Conservation (phyloP, 371 early-diverging fungal species). For the Blastocladiella emersonii region DNA sequence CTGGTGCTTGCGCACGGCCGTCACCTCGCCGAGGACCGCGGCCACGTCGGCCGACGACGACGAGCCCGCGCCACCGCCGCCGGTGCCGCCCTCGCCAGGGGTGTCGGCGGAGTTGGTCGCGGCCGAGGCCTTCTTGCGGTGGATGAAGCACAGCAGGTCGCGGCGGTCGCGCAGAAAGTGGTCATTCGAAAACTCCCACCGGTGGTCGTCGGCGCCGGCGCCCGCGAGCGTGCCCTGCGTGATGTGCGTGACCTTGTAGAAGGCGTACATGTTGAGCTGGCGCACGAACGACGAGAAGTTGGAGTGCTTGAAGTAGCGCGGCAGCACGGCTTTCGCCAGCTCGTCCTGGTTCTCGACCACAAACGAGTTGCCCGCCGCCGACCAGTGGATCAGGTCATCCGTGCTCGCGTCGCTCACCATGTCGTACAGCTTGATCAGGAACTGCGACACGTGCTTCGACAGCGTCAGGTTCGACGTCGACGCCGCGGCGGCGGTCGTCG, state of each 20-base stretch:
- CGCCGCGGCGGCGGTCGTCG: too few relatives aligned
- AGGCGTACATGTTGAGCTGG: conserved; percentile 84
- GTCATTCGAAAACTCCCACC: conserved; percentile 23
- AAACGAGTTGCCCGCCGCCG: conserved; percentile 59
- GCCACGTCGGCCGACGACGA: conserved; percentile 13
- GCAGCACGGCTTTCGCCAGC: conserved; percentile 71
- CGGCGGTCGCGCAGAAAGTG: conserved; percentile 63
- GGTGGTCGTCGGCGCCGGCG: conserved; percentile 36
- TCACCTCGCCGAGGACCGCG: conserved; percentile 45
- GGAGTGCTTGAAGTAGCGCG: conserved; percentile 80
- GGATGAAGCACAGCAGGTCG: conserved; percentile 69
- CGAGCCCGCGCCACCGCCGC: neutral
- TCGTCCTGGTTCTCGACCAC: conserved; percentile 52
- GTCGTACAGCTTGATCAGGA: conserved; percentile 17
- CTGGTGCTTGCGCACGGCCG: conserved; percentile 79
- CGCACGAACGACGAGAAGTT: conserved; percentile 89
- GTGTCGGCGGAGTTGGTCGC: conserved; percentile 14
- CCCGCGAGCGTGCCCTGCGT: conserved; percentile 49
- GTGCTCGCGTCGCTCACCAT: conserved; percentile 57
- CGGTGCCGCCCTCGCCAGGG: neutral
- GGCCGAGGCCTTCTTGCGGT: conserved; percentile 50
- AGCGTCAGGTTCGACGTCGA: neutral
- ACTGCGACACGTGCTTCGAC: neutral
- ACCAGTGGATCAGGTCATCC: conserved; percentile 60
- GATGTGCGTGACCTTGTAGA: conserved; percentile 65